Conservation (phyloP, 441 rosid genomes). For the Breynia disticha region DNA sequence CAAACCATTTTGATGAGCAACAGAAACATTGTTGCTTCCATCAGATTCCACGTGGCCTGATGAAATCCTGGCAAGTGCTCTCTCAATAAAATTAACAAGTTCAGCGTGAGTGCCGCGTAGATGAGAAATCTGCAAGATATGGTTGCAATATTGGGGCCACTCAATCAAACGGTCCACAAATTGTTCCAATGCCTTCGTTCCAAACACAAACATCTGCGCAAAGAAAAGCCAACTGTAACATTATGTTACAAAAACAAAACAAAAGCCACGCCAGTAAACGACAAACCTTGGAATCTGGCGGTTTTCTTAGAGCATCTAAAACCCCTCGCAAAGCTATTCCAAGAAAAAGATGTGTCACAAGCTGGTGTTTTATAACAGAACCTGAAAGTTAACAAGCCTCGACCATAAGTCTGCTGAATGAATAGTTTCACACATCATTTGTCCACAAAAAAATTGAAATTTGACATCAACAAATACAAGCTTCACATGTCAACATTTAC, state of each 20-base stretch:
- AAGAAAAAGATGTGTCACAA: constrained; percentile 82
- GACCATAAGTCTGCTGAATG: not conserved
- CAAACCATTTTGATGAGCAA: constrained; percentile 40
- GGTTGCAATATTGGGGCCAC: constrained; percentile 99
- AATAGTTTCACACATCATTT: not conserved
- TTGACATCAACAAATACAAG: no score
- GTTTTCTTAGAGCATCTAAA: constrained; percentile 92
- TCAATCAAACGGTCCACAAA: constrained; percentile 92
- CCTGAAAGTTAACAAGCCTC: constrained; percentile 30
- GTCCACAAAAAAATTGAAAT: no score
- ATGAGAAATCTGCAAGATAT: constrained; percentile 96
- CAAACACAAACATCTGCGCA: constrained; percentile 91
- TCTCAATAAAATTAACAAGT: constrained; percentile 84
- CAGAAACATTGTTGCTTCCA: constrained; percentile 35
- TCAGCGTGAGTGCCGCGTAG: constrained; percentile 78
- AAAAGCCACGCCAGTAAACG: constrained; percentile 6
- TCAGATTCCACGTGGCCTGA: constrained; percentile 74
- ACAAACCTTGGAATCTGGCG: constrained; percentile 93
- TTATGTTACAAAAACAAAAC: constrained; percentile 4
- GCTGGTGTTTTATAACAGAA: constrained; percentile 92
- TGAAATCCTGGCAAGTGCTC: constrained; percentile 79
- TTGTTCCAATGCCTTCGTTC: constrained; percentile 96
- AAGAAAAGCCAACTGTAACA: constrained; percentile 13
- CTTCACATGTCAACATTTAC: no score
- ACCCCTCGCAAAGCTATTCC: constrained; percentile 96